These are phyloP conservation scores for Xylaria scruposa DNA, from an alignment of 495 filamentous ascomycete genomes.

Conservation along the genomic window DNA sequence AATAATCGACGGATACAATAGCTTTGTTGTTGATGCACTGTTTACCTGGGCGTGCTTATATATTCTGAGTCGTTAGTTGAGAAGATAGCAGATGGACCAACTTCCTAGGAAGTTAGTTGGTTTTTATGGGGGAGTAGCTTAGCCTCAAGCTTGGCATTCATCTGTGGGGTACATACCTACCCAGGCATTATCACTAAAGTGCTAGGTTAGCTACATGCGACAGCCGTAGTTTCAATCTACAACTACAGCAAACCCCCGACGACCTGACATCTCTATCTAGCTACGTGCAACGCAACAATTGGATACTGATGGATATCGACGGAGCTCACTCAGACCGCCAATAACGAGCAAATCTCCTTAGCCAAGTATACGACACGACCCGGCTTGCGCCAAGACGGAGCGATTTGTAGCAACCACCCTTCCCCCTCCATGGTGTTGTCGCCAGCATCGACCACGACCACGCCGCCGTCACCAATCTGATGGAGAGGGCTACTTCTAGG, in stretches of 20 bases:
- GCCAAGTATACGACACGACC: conserved; percentile 1
- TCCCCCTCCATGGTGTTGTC: conserved; percentile 25
- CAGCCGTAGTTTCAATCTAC: background rate
- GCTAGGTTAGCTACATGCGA: background rate
- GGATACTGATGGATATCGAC: background rate
- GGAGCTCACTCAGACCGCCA: background rate
- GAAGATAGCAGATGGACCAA: too few species aligned
- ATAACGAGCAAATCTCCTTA: background rate
- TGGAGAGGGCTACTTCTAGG: conserved; percentile 54
- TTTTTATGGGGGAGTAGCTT: too few species aligned
- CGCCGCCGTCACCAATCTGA: conserved; percentile 30
- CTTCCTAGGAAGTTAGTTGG: too few species aligned
- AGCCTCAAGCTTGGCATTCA: too few species aligned
- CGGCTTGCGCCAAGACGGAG: background rate
- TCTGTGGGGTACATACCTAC: too few species aligned
- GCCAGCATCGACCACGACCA: conserved; percentile 6
- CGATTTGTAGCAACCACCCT: background rate
- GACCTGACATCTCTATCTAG: background rate
- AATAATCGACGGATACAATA: too few species aligned
- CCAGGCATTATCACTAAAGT: too few species aligned
- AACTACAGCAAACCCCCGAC: background rate
- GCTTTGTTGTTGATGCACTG: too few species aligned
- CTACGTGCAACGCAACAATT: background rate
- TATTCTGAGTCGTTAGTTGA: too few species aligned
- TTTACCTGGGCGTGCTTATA: too few species aligned